These are phyloP conservation scores for Elaeagnus macrophylla DNA, from an alignment of 306 rosid genomes.

Conservation along the genomic window DNA sequence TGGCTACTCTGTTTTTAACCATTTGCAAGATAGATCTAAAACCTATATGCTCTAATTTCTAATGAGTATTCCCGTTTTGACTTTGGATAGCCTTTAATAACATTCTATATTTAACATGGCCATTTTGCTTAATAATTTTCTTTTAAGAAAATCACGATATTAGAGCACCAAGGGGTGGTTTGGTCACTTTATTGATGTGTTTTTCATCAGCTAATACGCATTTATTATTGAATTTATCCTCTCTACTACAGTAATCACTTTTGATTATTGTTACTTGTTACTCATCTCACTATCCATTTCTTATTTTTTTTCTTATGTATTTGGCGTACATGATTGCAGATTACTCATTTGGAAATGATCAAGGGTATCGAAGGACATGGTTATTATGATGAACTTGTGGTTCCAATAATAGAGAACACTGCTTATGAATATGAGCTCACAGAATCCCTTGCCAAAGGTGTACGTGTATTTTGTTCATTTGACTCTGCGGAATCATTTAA, in stretches of 20 bases:
- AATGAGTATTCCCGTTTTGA: neutral
- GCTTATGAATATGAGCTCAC: slow-evolving; percentile 86
- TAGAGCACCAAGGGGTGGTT: no score
- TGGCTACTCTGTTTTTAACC: neutral
- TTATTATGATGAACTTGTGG: slow-evolving; percentile 91
- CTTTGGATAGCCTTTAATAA: no score
- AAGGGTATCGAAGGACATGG: slow-evolving; percentile 99
- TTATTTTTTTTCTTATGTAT: slow-evolving; percentile 14
- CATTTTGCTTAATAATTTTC: no score
- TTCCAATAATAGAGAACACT: slow-evolving; percentile 87
- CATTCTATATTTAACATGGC: no score
- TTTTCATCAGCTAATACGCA: slow-evolving; percentile 11
- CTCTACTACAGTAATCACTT: slow-evolving; percentile 12
- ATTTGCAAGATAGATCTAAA: no score
- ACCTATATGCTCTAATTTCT: neutral
- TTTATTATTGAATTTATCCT: neutral
- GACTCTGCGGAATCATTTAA: neutral
- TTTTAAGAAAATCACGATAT: no score
- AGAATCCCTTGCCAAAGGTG: slow-evolving; percentile 89
- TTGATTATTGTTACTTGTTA: slow-evolving; percentile 12
- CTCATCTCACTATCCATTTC: neutral
- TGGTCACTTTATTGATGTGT: neutral
- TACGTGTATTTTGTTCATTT: slow-evolving; percentile 31
- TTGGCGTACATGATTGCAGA: slow-evolving; percentile 43
- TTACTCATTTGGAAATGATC: slow-evolving; percentile 98